phyloP scores from a whole-genome alignment of 805 yeast species.

The Hanseniaspora lindneri region DNA sequence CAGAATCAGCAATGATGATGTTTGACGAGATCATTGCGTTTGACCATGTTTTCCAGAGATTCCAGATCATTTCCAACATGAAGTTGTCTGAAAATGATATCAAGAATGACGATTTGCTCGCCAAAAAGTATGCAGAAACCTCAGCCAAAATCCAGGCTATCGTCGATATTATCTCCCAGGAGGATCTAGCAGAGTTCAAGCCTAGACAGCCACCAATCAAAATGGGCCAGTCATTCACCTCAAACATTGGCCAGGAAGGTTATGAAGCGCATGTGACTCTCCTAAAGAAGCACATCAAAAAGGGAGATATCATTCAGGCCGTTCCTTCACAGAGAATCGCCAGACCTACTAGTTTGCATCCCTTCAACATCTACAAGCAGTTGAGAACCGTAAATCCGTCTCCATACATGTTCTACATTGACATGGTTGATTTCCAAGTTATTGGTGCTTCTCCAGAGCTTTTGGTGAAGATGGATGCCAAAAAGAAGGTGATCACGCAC shows the following conservation, averaged over 20 bases:
- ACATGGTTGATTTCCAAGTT: conserved; percentile 79
- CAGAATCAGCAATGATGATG: conserved; percentile 86
- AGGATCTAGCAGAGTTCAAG: conserved; percentile 5
- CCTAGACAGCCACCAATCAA: conserved; percentile 70
- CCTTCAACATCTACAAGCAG: conserved; percentile 91
- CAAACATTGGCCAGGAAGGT: conserved; percentile 89
- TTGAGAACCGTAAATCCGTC: conserved; percentile 93
- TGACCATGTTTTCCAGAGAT: conserved; percentile 87
- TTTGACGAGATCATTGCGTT: conserved; percentile 82
- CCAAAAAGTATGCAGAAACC: conserved; percentile 43
- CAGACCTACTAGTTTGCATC: conserved; percentile 88
- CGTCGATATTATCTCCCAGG: conserved; percentile 28
- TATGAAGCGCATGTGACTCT: conserved; percentile 70
- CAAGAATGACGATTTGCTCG: conserved; percentile 28
- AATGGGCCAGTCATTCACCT: conserved; percentile 55
- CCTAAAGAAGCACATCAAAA: conserved; percentile 68
- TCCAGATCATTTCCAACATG: conserved; percentile 79
- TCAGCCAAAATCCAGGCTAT: conserved; percentile 45
- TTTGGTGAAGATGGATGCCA: conserved; percentile 64
- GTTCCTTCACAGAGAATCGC: conserved; percentile 97
- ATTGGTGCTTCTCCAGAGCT: conserved; percentile 97
- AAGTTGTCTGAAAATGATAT: conserved; percentile 29
- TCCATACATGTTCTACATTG: conserved; percentile 90
- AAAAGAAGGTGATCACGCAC: conserved; percentile 74
- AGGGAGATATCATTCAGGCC: conserved; percentile 93